Evolutionary conservation across 768 basidiomycete genomes (phyloP), one percentile per base, ranked within the genome.

Genomic region (Hemileccinum rubropunctum): DNA sequence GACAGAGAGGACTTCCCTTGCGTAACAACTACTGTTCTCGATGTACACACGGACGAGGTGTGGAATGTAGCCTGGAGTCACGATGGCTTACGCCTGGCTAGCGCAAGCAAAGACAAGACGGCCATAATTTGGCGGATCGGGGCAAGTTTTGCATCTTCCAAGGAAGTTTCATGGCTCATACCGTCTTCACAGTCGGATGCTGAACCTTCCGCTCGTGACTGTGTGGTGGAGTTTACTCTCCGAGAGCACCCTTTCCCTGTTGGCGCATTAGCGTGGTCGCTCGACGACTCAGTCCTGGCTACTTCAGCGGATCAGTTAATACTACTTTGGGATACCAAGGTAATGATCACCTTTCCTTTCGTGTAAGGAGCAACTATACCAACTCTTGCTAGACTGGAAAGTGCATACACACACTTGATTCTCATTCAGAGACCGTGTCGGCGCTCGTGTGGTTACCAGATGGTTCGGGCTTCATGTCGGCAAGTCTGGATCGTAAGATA

Each of bases 21-120:
- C 39, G 74, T 86, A 21, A 94, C 90, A 12, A 94, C 91, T 3
- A 86, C 88, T 21, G 85, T 94, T 45, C 73, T 98, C 51, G 80
- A 84, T 39, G 90, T 86, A 27, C 95, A 98, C 68, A 79, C 76
- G 11, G 91, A 98, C 63, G 93, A 99, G 66, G 94, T 99, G 37
- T 98, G 95, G 95, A 84, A 88, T 63, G 69, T 98, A 51, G 88
- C 87, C 64, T 99, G 95, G 95, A 95, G 93, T 68, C 91, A 90
- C 59, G 84, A 86, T 64, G 97, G 97, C 2, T 68, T 70, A 42
- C 84, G 79, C 59, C 75, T 99, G 43, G 97, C 95, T 27, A 94
- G 85, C 56, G 89, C 88, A 33, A 88, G 94, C 48, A 90, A 82
- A 67, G 95, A 98, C 69, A 83, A 81, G 71, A 77, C 79, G 5